phyloP scores from a whole-genome alignment of 345 rosid species.

The Eucalyptus pauciflora region DNA sequence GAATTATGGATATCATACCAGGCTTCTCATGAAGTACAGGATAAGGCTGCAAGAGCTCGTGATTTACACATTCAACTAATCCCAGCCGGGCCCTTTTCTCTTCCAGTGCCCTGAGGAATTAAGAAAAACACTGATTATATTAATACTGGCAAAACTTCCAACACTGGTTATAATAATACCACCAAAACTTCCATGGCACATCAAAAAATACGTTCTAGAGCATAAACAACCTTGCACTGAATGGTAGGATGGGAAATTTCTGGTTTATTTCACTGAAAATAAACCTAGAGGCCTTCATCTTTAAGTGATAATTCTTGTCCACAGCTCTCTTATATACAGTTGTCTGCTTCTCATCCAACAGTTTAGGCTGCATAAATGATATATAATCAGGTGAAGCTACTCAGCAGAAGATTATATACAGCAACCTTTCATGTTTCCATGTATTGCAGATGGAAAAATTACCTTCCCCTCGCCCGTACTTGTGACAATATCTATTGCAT shows the following conservation, averaged over 20 bases:
- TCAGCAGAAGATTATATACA: neutral
- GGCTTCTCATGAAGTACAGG: constrained; percentile 96
- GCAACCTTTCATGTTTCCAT: neutral
- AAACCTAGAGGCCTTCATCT: constrained; percentile 98
- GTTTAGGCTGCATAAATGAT: constrained; percentile 60
- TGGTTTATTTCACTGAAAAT: constrained; percentile 86
- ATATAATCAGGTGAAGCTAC: neutral
- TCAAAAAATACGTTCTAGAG: neutral
- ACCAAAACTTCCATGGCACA: neutral
- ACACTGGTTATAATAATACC: neutral
- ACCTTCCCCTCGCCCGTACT: constrained; percentile 99
- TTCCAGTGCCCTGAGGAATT: constrained; percentile 61
- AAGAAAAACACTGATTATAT: neutral
- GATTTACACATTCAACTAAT: constrained; percentile 93
- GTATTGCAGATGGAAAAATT: neutral
- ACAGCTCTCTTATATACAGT: constrained; percentile 90
- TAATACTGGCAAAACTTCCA: neutral
- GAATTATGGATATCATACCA: constrained; percentile 25
- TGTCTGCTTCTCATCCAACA: constrained; percentile 93
- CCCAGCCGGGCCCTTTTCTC: constrained; percentile 97
- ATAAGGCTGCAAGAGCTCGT: constrained; percentile 88
- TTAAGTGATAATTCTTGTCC: constrained; percentile 74
- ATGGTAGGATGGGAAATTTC: constrained; percentile 77
- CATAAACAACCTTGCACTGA: constrained; percentile 61
- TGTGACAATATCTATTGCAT: constrained; percentile 75